phyloP scores from a whole-genome alignment of 106 monocot species.

The Cymbidium sinense region DNA sequence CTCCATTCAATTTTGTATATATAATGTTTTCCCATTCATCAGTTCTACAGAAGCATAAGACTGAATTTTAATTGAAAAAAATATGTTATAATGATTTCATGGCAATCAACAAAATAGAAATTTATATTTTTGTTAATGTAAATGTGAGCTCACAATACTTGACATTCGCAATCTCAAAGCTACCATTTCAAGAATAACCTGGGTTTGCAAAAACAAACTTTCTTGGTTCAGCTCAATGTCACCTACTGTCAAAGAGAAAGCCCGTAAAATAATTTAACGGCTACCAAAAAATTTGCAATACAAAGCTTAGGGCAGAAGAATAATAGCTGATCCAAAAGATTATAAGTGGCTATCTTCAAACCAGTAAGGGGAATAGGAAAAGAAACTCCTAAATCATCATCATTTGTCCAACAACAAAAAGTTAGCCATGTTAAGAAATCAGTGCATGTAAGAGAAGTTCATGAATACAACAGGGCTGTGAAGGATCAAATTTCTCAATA shows the following conservation, averaged over 20 bases:
- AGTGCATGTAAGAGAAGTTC: constrained; percentile 1
- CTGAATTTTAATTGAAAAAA: no score
- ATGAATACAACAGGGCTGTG: background rate
- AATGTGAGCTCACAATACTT: background rate
- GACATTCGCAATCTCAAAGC: background rate
- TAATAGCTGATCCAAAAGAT: background rate
- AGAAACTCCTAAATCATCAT: background rate
- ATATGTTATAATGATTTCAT: no score
- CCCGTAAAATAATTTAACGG: background rate
- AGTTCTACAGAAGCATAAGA: no score
- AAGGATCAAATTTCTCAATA: background rate
- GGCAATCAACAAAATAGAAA: no score
- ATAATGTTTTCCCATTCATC: no score
- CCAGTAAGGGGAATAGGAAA: background rate
- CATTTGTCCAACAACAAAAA: background rate
- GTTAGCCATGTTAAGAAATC: background rate
- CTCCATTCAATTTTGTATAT: background rate
- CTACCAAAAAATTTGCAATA: background rate
- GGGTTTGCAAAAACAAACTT: background rate
- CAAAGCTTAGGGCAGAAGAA: background rate
- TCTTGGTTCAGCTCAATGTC: background rate
- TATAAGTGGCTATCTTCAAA: constrained; percentile 1
- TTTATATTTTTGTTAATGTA: no score
- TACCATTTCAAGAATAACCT: background rate
- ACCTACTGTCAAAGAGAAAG: background rate